These are phyloP conservation scores for Ceratocystis lukuohia DNA, from an alignment of 2,329 filamentous ascomycete genomes.

Conservation along the genomic window DNA sequence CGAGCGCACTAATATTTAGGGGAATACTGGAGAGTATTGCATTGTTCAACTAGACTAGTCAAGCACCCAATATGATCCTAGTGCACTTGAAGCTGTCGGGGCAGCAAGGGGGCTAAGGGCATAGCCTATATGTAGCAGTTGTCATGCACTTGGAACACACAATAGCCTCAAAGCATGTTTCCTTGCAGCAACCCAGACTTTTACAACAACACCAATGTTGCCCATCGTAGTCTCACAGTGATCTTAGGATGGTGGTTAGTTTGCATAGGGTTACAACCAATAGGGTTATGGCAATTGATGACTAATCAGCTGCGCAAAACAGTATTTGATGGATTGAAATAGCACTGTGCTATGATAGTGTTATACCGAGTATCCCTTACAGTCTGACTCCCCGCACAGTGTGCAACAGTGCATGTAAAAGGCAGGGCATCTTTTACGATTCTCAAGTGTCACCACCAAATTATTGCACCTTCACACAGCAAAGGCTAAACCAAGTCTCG, in stretches of 20 bases:
- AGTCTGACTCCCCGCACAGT: background rate
- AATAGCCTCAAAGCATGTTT: too few species aligned
- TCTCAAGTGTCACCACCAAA: background rate
- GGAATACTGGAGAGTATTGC: too few species aligned
- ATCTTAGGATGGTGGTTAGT: background rate
- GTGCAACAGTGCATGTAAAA: background rate
- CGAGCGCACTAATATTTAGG: too few species aligned
- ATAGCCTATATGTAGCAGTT: too few species aligned
- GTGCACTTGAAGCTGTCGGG: too few species aligned
- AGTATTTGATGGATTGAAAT: background rate
- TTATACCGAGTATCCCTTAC: background rate
- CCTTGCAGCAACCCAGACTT: too few species aligned
- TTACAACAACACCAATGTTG: too few species aligned
- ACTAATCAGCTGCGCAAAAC: accelerated
- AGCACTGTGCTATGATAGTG: background rate
- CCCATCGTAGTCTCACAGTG: too few species aligned
- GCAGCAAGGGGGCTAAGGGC: too few species aligned
- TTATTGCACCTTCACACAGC: background rate
- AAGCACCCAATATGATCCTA: too few species aligned
- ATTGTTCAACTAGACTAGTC: too few species aligned
- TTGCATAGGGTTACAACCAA: accelerated
- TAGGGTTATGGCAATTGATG: background rate
- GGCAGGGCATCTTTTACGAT: background rate
- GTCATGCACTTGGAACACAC: too few species aligned
- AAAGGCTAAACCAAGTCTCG: background rate